Base-by-base conservation (phyloP, 768 basidiomycete genomes). In the Kwoniella dendrophila region DNA sequence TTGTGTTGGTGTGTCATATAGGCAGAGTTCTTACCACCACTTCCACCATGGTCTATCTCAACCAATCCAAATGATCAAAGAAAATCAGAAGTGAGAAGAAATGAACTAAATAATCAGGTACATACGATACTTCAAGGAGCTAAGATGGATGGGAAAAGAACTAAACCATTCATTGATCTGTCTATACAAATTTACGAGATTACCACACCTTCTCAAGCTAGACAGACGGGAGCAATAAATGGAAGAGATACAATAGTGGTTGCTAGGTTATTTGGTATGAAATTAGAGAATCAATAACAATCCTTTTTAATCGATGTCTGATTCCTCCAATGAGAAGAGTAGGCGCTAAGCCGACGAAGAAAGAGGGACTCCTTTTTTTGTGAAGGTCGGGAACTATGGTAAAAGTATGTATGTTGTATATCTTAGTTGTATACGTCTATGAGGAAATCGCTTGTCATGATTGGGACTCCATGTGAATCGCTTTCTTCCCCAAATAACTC, bases 11-110 rank as follows among this genome's bases (percentile, higher is more conserved):
- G 12, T 34, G 24, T 33, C 14, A 30, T 11, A 6, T 29, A 69
- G 68, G 48, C 52, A 24, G 44, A 36, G n/a, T 69, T 75, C 61
- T 47, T 75, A 4, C 73, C 73, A 3, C 34, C 69, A 5, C 51
- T 72, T 0, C 71, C 73, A 27, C 68, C 70, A 4, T 34, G 66
- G 26, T 26, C 27, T 11, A 29, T 54, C 5, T 51, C 53, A 14
- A 53, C 59, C 14, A 61, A 63, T 36, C 63, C 69, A 1, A 75
- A 72, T 26, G 67, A 70, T 27, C n/a, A 50, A 11, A 47, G 38
- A 4, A 68, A 64, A 33, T 51, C 57, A 4, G 30, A 27, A 2
- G 36, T 20, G 18, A 59, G 62, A 36, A 26, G 69, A 5, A 53
- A 29, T 7, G 49, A 62, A 29, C 18, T 59, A 3, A 40, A 41